These are phyloP conservation scores for Chloropicon primus DNA, from an alignment of 139 green algal genomes.

Conservation along the genomic window DNA sequence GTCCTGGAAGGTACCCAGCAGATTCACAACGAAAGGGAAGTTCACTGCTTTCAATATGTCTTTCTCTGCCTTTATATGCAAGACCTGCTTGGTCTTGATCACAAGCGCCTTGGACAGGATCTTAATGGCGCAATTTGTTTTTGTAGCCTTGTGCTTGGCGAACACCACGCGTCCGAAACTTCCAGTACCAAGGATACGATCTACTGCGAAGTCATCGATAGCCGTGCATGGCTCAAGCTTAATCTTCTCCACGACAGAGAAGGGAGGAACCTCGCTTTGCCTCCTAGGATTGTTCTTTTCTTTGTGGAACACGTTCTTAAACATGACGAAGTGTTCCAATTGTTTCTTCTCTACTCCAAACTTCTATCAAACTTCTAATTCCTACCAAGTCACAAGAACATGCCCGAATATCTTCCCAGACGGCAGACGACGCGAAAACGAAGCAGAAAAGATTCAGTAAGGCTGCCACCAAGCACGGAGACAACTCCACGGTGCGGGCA, in stretches of 20 bases:
- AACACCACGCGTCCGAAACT: constrained; percentile 58
- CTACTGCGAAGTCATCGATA: constrained; percentile 38
- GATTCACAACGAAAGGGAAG: constrained; percentile 48
- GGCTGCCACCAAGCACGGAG: too few species aligned
- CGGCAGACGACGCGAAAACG: too few species aligned
- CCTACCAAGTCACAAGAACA: too few species aligned
- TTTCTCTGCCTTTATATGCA: constrained; percentile 55
- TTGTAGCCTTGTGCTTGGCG: constrained; percentile 27
- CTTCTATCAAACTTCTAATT: too few species aligned
- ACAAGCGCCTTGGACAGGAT: constrained; percentile 49
- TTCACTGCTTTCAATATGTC: constrained; percentile 34
- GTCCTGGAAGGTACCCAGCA: constrained; percentile 22
- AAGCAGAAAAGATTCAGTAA: too few species aligned
- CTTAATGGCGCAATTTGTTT: constrained; percentile 50
- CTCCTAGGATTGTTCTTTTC: neutral
- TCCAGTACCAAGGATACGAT: constrained; percentile 45
- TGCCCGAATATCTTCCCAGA: too few species aligned
- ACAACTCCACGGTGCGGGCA: too few species aligned
- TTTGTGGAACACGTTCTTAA: neutral
- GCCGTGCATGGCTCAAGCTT: constrained; percentile 6
- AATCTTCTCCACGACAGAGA: constrained; percentile 1
- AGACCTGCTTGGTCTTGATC: constrained; percentile 52
- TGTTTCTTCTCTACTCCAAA: too few species aligned
- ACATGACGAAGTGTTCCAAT: neutral
- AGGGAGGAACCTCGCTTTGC: neutral